Conservation (phyloP, 805 yeast species). For the Saccharomyces jurei region DNA sequence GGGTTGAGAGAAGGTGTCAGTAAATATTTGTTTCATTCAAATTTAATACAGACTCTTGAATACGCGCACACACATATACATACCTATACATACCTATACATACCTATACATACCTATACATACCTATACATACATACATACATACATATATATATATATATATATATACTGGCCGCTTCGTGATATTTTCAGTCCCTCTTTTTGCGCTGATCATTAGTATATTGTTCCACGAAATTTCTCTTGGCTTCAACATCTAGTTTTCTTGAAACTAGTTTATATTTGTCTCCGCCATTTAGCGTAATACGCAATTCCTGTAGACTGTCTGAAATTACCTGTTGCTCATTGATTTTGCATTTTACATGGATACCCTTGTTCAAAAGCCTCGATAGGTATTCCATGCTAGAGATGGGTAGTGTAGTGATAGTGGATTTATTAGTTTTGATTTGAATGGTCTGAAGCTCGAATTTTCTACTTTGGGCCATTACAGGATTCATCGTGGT, state of each 20-base stretch:
- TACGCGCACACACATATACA: not conserved
- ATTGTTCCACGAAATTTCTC: constrained; percentile 34
- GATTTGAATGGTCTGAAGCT: constrained; percentile 20
- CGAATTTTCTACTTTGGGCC: not conserved
- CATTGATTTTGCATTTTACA: constrained; percentile 20
- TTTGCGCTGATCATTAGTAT: constrained; percentile 8
- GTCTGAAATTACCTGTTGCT: constrained; percentile 15
- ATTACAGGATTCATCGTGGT: not conserved
- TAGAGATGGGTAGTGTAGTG: constrained; percentile 25
- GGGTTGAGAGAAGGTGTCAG: not conserved
- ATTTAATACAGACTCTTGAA: not conserved
- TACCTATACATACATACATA: not conserved
- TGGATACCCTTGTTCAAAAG: constrained; percentile 15
- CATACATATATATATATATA: not conserved
- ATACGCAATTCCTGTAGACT: constrained; percentile 24
- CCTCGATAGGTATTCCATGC: constrained; percentile 13
- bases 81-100: too few species aligned
- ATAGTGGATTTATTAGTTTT: constrained; percentile 27
- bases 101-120: too few species aligned
- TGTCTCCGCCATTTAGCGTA: constrained; percentile 38
- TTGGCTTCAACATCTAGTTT: constrained; percentile 39
- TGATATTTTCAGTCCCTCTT: not conserved
- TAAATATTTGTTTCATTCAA: not conserved
- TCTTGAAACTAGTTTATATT: constrained; percentile 41
- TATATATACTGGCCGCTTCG: too few species aligned